phyloP scores from a whole-genome alignment of 768 basidiomycete species.

The Trametes villosa region DNA sequence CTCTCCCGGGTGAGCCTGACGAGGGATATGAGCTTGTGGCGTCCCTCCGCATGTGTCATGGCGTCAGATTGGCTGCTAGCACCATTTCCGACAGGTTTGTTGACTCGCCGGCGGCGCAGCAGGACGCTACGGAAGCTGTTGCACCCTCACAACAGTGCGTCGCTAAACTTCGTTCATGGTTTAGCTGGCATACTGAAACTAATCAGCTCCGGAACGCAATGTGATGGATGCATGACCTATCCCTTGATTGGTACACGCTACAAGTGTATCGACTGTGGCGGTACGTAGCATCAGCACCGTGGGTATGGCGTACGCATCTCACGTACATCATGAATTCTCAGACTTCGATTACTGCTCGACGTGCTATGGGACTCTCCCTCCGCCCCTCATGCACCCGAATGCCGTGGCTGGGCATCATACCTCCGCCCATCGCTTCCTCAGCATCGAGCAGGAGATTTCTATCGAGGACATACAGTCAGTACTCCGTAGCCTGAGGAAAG shows the following conservation, averaged over 20 bases:
- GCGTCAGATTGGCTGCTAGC: not conserved
- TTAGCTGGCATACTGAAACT: not conserved
- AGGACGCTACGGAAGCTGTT: too few relatives aligned
- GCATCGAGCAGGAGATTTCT: not conserved
- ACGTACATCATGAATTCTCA: not conserved
- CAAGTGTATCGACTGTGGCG: not conserved
- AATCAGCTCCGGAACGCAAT: not conserved
- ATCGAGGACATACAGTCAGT: not conserved
- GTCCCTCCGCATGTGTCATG: not conserved
- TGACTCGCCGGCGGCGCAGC: too few relatives aligned
- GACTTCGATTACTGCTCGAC: conserved; percentile 3
- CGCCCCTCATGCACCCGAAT: not conserved
- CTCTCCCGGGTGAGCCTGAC: not conserved
- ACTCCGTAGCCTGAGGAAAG: not conserved
- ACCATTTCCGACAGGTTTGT: too few relatives aligned
- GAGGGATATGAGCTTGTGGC: not conserved
- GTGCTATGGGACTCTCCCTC: not conserved
- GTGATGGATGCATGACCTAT: not conserved
- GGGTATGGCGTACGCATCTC: not conserved
- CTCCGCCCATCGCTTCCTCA: not conserved
- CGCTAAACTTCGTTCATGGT: too few relatives aligned
- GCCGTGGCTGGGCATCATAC: not conserved
- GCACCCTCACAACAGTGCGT: too few relatives aligned
- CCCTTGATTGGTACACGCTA: not conserved
- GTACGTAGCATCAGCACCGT: not conserved